These are phyloP conservation scores for Aspergillus puulaauensis DNA, from an alignment of 2,329 filamentous ascomycete genomes.

Conservation along the genomic window DNA sequence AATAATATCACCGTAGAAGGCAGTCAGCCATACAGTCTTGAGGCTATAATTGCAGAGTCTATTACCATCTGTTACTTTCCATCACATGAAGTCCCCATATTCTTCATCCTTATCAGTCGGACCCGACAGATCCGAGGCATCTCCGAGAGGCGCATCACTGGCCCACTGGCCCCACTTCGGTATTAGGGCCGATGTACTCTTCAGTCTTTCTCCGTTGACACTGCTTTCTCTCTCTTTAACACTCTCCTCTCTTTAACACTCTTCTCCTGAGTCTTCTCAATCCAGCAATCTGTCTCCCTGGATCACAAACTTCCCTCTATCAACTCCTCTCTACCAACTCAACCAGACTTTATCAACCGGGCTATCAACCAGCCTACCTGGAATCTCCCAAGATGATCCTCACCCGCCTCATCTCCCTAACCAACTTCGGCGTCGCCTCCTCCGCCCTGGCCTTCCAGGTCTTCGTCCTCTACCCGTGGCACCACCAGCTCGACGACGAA, in stretches of 20 bases:
- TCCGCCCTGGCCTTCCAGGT: slow-evolving; percentile 68
- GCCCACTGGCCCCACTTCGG: background rate
- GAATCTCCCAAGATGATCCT: slow-evolving; percentile 33
- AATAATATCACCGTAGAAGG: no score
- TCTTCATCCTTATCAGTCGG: background rate
- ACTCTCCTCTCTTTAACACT: no score
- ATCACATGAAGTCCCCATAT: no score
- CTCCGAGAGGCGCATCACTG: slow-evolving; percentile 4
- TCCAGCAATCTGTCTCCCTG: no score
- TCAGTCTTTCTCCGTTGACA: background rate
- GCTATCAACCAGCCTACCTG: background rate
- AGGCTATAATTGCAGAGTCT: no score
- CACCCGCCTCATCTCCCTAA: slow-evolving; percentile 56
- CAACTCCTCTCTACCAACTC: background rate
- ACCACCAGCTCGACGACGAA: slow-evolving; percentile 63
- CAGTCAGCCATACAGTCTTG: no score
- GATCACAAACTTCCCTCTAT: no score
- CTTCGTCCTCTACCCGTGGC: slow-evolving; percentile 70
- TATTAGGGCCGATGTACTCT: background rate
- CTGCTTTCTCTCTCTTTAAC: background rate
- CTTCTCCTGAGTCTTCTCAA: no score
- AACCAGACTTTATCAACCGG: background rate
- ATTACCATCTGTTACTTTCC: no score
- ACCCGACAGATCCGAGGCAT: slow-evolving; percentile 18
- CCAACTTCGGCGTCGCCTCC: slow-evolving; percentile 65